Evolutionary conservation across 2,329 filamentous ascomycete species (phyloP), one percentile per base, ranked within the genome.

Genomic region (Davidsoniella neocaledoniae): DNA sequence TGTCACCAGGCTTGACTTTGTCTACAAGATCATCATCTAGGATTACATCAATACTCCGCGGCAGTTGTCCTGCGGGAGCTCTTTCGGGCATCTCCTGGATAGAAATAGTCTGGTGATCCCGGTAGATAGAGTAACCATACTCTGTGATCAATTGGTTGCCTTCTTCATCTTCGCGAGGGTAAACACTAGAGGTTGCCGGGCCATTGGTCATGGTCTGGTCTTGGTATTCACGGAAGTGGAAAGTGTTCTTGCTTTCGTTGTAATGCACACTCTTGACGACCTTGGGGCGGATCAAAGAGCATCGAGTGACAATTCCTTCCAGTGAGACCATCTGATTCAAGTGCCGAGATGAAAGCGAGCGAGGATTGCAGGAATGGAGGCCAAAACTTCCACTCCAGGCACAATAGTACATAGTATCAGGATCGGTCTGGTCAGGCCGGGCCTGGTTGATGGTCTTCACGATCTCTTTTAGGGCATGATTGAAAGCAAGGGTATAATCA

Each of bases 21-120:
- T 98, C 91, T 14, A 96, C 91, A 48, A 98, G 72, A 62, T 98
- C 91, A 62, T 98, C 91, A 62, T 98, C 91, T 56, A 98, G 70
- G 57, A 98, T 88, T 12, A 96, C 88, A 65, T 98, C 91, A 16
- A 98, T 91, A 50, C 90, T 87, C 49, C 91, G 81, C 53, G 91
- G 91, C 55, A 98, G 74, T 69, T 96, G 91, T 48, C 91, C 91
- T 53, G 91, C 90, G 49, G 91, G 91, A 2, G 91, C 91, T 58
- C 90, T 75, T 65, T 98, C 91, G 0, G 91, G 91, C 91, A 98
- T 98, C 69, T 98, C 91, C 66, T 98, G 91, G 56, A 98, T 95
- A 0, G 90, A 95, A 53, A 98, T 86, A 14, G 86, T 94, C 64
- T 98, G 91, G 62, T 98, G 91, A 63, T 98, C 91, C 60, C 90